These are phyloP conservation scores for Limnanthes douglasii DNA, from an alignment of 345 rosid species.

Conservation along the genomic window DNA sequence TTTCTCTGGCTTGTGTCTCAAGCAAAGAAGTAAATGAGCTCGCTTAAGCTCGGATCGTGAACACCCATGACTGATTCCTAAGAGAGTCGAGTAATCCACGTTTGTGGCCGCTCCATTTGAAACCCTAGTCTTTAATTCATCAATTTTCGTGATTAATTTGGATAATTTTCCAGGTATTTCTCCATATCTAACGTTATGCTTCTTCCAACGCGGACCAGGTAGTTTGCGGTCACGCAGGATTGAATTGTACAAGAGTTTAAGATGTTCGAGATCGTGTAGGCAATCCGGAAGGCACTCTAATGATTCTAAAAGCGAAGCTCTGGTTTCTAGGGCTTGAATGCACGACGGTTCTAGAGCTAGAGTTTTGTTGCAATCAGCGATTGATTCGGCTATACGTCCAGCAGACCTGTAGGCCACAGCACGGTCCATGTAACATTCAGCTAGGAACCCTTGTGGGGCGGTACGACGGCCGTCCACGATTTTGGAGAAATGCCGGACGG, in stretches of 20 bases:
- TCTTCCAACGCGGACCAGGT: conserved; percentile 96
- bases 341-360: conserved; percentile 69
- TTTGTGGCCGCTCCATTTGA: conserved; percentile 68
- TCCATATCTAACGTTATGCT: conserved; percentile 61
- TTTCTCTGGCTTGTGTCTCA: conserved; percentile 85
- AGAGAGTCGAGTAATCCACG: conserved; percentile 65
- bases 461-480: conserved; percentile 69
- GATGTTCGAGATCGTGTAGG: conserved; percentile 84
- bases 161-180: conserved; percentile 81
- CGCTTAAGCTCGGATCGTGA: conserved; percentile 77
- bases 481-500: conserved; percentile 88
- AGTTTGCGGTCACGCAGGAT: conserved; percentile 77
- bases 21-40: conserved; percentile 61
- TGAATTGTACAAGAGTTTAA: conserved; percentile 75
- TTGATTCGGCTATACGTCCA: conserved; percentile 68
- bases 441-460: conserved; percentile 78
- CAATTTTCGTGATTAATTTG: conserved; percentile 38
- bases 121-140: conserved; percentile 49
- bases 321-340: conserved; percentile 76
- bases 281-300: conserved; percentile 79
- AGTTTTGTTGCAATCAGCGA: conserved; percentile 83
- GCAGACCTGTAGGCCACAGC: conserved; percentile 67
- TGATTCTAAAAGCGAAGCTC: conserved; percentile 64
- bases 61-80: conserved; percentile 82
- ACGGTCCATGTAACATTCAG: conserved; percentile 79